phyloP scores from a whole-genome alignment of 2,329 filamentous ascomycete genomes.

The Coniochaeta hoffmannii region DNA sequence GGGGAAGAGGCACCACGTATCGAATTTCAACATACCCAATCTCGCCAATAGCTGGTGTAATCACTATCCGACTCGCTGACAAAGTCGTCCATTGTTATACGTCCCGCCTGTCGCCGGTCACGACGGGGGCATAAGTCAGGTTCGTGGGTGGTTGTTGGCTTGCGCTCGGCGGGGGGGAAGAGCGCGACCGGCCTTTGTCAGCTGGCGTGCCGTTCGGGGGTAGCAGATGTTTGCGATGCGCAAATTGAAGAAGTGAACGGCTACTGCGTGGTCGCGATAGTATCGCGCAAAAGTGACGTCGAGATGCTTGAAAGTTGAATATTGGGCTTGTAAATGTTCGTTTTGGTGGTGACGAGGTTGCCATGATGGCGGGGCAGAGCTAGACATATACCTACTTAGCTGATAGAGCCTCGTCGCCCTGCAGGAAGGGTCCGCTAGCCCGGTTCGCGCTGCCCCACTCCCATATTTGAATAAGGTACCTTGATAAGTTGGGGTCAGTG shows the following conservation, averaged over 20 bases:
- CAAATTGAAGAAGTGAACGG: background rate
- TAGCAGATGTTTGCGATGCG: background rate
- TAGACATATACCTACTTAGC: no score
- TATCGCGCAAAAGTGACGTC: background rate
- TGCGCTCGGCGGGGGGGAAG: background rate
- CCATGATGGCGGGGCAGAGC: background rate
- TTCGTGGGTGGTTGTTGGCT: background rate
- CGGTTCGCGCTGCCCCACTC: background rate
- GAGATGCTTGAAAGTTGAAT: background rate
- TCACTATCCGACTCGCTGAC: slow-evolving; percentile 97
- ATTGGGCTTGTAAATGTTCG: background rate
- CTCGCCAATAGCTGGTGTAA: slow-evolving; percentile 98
- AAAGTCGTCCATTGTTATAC: slow-evolving; percentile 63
- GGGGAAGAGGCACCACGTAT: background rate
- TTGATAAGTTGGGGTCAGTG: background rate
- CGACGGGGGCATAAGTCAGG: background rate
- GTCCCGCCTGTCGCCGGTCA: background rate
- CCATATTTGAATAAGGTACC: background rate
- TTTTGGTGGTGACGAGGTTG: background rate
- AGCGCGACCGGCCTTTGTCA: background rate
- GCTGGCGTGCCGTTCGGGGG: background rate
- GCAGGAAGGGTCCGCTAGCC: background rate
- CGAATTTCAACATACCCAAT: slow-evolving; percentile 72
- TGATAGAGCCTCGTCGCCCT: no score
- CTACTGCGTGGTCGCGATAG: background rate